Evolutionary conservation across 495 filamentous ascomycete species (phyloP).

Genomic region (Daldinia vernicosa): DNA sequence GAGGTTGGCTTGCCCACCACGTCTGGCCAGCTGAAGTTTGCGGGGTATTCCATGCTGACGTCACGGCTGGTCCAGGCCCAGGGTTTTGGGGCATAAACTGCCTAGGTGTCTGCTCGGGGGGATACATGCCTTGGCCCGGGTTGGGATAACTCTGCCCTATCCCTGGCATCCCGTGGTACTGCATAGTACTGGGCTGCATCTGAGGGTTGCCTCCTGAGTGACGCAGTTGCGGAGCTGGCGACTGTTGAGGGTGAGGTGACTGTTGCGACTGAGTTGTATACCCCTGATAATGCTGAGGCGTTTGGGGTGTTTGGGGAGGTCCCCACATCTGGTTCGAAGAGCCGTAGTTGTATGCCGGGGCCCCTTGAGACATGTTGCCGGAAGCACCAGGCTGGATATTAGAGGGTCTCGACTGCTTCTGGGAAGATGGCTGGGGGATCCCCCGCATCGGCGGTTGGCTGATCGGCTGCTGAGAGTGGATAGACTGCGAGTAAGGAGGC

Average conservation of each 20-base stretch:
- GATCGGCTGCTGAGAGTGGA: constrained; percentile 61
- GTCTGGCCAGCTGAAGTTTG: constrained; percentile 48
- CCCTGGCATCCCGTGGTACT: constrained; percentile 68
- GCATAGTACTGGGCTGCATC: constrained; percentile 65
- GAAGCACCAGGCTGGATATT: constrained; percentile 53
- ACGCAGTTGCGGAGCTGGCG: constrained; percentile 68
- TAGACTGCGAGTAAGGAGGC: constrained; percentile 60
- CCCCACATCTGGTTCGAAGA: constrained; percentile 61
- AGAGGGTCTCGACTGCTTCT: constrained; percentile 58
- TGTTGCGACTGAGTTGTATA: constrained; percentile 65
- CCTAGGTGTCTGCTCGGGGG: constrained; percentile 65
- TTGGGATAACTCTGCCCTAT: constrained; percentile 64
- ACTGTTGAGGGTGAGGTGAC: constrained; percentile 66
- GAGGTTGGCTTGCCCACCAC: constrained; percentile 60
- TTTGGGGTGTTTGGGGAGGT: constrained; percentile 56
- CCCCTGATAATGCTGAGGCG: constrained; percentile 57
- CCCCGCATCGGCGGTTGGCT: constrained; percentile 62
- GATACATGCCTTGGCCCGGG: constrained; percentile 64
- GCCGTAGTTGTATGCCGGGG: constrained; percentile 60
- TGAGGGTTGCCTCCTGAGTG: constrained; percentile 68
- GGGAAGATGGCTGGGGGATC: constrained; percentile 59
- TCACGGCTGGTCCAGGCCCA: constrained; percentile 50
- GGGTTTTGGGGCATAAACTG: constrained; percentile 66
- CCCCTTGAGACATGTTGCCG: constrained; percentile 49
- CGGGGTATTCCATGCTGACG: constrained; percentile 56